Evolutionary conservation across 371 early-diverging fungal species (phyloP).

Genomic region (Choanephora cucurbitarum): DNA sequence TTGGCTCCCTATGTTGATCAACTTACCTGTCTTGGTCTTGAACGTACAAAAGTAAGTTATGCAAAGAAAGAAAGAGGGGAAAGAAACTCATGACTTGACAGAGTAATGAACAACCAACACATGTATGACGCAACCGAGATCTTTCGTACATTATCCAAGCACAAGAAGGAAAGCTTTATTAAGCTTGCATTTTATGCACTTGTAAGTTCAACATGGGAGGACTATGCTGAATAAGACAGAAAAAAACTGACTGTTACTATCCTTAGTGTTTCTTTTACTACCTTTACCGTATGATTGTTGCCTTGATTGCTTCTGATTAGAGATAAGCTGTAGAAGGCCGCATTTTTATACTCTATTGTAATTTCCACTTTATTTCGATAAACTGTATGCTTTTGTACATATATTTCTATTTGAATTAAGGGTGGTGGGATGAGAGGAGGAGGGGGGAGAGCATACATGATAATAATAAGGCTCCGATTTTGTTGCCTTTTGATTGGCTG

Average conservation of each 20-base stretch:
- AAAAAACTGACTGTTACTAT: too few relatives aligned
- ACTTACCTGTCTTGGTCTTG: conserved; percentile 79
- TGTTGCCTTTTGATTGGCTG: not conserved
- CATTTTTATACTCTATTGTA: too few relatives aligned
- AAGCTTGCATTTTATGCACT: conserved; percentile 91
- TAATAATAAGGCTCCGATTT: not conserved
- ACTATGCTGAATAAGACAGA: too few relatives aligned
- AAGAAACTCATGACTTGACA: conserved; percentile 23
- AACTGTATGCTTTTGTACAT: too few relatives aligned
- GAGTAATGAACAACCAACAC: conserved; percentile 74
- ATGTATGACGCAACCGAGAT: conserved; percentile 94
- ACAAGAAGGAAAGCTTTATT: conserved; percentile 91
- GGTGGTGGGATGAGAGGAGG: not conserved
- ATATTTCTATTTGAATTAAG: too few relatives aligned
- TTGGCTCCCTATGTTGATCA: conserved; percentile 83
- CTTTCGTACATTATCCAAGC: conserved; percentile 83
- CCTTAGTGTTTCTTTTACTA: conserved; percentile 87
- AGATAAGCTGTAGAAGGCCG: not conserved
- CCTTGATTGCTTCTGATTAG: conserved; percentile 44
- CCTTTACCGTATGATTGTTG: conserved; percentile 69
- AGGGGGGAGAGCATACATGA: too few relatives aligned
- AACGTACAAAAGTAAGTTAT: conserved; percentile 76
- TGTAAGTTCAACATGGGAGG: conserved; percentile 37
- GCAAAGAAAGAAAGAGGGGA: not conserved
- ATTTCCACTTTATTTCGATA: too few relatives aligned